A percentile compares a stretch with the other conserved stretches of the same genome.
These are phyloP conservation scores for Neurospora intermedia DNA, from an alignment of 495 filamentous ascomycete genomes.

Conservation along the genomic window DNA sequence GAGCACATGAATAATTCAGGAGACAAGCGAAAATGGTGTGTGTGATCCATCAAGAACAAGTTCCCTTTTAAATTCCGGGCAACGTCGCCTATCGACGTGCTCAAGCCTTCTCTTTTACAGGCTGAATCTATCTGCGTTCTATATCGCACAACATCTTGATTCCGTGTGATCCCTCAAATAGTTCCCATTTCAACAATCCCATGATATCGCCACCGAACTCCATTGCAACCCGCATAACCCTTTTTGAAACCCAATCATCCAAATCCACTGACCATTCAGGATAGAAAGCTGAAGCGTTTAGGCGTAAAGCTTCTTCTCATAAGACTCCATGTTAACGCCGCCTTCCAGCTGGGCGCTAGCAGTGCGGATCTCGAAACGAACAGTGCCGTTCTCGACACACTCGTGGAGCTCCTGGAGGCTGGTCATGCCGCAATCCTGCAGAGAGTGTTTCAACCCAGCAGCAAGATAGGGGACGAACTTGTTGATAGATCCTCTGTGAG, in stretches of 20 bases:
- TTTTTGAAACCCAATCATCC: neutral
- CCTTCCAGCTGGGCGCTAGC: slow-evolving; percentile 93
- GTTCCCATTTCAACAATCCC: neutral
- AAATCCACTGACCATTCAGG: neutral
- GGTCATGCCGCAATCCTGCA: slow-evolving; percentile 87
- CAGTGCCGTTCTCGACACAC: slow-evolving; percentile 60
- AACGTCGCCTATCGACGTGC: neutral
- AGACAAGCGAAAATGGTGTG: neutral
- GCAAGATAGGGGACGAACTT: slow-evolving; percentile 95
- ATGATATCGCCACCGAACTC: neutral
- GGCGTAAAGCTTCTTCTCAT: slow-evolving; percentile 98
- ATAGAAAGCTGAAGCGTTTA: slow-evolving; percentile 27
- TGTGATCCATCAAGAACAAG: neutral
- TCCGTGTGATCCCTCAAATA: neutral
- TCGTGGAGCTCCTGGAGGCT: slow-evolving; percentile 68
- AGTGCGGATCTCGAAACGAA: slow-evolving; percentile 88
- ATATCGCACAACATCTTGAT: neutral
- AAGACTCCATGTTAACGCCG: slow-evolving; percentile 93
- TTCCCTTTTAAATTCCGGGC: neutral
- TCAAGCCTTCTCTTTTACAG: neutral
- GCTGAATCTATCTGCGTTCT: neutral
- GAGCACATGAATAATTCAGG: neutral
- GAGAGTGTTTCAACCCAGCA: slow-evolving; percentile 88
- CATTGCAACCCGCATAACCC: neutral
- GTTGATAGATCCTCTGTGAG: slow-evolving; percentile 60